phyloP scores from a whole-genome alignment of 345 rosid species.

The Stellera chamaejasme region DNA sequence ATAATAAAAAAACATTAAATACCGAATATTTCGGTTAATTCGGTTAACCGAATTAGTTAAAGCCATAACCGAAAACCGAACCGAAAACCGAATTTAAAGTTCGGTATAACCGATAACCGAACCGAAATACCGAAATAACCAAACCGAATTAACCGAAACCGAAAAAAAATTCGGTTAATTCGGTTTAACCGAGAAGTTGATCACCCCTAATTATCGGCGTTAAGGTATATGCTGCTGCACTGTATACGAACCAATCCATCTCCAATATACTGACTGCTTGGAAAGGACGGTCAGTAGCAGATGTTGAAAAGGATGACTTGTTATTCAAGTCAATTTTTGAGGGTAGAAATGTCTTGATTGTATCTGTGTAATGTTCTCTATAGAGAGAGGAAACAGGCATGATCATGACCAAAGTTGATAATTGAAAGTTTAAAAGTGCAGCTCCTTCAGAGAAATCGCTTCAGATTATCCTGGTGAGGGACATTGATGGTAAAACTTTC shows the following conservation, averaged over 20 bases:
- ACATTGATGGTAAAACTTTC: slow-evolving; percentile 89
- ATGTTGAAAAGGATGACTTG: slow-evolving; percentile 43
- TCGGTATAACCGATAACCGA: no score
- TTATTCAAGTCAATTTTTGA: slow-evolving; percentile 42
- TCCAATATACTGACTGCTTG: slow-evolving; percentile 31
- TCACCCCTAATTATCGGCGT: slow-evolving; percentile 75
- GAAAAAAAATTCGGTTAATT: no score
- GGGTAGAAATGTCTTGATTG: slow-evolving; percentile 27
- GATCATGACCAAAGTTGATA: slow-evolving; percentile 3
- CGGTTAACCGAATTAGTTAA: no score
- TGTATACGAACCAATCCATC: slow-evolving; percentile 47
- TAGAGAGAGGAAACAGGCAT: neutral
- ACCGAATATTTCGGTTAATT: no score
- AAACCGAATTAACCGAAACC: no score
- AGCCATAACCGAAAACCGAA: no score
- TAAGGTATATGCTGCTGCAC: slow-evolving; percentile 83
- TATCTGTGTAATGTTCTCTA: neutral
- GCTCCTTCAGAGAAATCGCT: slow-evolving; percentile 65
- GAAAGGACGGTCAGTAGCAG: slow-evolving; percentile 48
- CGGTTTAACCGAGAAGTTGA: no score
- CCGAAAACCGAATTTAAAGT: no score
- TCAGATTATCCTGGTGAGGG: slow-evolving; percentile 82
- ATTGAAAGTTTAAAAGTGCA: slow-evolving; percentile 17
- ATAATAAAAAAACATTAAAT: no score
- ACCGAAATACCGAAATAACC: no score